Evolutionary conservation across 78 protist species (phyloP).

Genomic region (Cavenderia fasciculata): DNA sequence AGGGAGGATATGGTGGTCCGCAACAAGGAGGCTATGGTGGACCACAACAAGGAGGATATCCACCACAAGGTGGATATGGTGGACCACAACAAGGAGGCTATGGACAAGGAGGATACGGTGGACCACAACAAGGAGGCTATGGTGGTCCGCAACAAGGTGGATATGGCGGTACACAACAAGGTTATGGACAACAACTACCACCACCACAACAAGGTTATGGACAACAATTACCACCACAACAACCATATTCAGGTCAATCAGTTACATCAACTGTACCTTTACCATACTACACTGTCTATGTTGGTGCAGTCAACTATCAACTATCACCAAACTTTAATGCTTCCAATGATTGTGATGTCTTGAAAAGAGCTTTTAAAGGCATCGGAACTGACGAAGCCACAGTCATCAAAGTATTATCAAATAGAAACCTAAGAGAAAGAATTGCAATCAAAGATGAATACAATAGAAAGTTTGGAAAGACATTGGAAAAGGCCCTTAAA

Average conservation of each 20-base stretch:
- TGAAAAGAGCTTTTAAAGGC: slow-evolving; percentile 66
- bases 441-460: slow-evolving; percentile 32
- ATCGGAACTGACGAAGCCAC: slow-evolving; percentile 30
- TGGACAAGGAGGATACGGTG: too few species aligned
- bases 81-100: too few species aligned
- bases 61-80: too few species aligned
- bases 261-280: neutral
- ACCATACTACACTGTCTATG: neutral
- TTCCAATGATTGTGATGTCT: slow-evolving; percentile 23
- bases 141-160: too few species aligned
- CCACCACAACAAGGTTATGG: too few species aligned
- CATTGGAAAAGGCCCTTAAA: slow-evolving; percentile 35
- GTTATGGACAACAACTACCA: too few species aligned
- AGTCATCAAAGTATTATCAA: slow-evolving; percentile 23
- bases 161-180: too few species aligned
- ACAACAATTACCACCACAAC: neutral
- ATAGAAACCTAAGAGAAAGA: slow-evolving; percentile 34
- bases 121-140: too few species aligned
- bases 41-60: too few species aligned
- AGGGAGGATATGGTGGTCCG: too few species aligned
- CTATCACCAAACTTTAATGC: neutral
- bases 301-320: too few species aligned
- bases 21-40: too few species aligned
- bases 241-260: neutral
- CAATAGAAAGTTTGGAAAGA: neutral